Percentiles rank a stretch among this genome's conserved stretches.
These are phyloP conservation scores for Microsporum audouinii DNA, from an alignment of 2,329 filamentous ascomycete genomes.

Conservation along the genomic window DNA sequence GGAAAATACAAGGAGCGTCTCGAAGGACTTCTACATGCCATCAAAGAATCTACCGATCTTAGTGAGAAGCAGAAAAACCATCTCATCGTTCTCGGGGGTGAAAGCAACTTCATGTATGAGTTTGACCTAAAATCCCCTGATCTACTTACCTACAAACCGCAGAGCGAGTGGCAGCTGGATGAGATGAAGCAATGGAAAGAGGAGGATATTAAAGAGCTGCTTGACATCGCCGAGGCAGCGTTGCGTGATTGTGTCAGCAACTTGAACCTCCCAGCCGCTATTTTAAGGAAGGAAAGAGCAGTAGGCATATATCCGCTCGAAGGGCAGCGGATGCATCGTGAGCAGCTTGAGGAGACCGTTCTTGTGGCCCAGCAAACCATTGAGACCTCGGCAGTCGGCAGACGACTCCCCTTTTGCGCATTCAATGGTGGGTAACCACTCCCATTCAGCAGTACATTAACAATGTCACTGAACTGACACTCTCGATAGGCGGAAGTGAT, in stretches of 20 bases:
- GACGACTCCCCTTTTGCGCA: slow-evolving; percentile 75
- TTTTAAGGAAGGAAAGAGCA: slow-evolving; percentile 80
- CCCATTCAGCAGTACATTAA: not conserved
- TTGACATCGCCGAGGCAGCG: slow-evolving; percentile 79
- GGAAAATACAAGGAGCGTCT: slow-evolving; percentile 77
- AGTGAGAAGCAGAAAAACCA: slow-evolving; percentile 59
- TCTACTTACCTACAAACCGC: slow-evolving; percentile 53
- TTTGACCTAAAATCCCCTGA: slow-evolving; percentile 55
- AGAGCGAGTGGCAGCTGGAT: slow-evolving; percentile 48
- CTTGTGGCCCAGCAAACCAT: slow-evolving; percentile 87
- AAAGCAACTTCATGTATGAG: slow-evolving; percentile 89
- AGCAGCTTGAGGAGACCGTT: slow-evolving; percentile 91
- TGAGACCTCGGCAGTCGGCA: slow-evolving; percentile 62
- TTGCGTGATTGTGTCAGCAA: slow-evolving; percentile 69
- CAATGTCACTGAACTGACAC: not conserved
- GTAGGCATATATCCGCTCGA: slow-evolving; percentile 62
- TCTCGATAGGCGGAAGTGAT: slow-evolving; percentile 60
- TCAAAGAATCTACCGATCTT: slow-evolving; percentile 51
- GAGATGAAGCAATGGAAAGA: slow-evolving; percentile 45
- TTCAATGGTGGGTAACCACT: slow-evolving; percentile 59
- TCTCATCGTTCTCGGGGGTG: slow-evolving; percentile 85
- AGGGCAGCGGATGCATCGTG: slow-evolving; percentile 61
- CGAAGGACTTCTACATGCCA: slow-evolving; percentile 72
- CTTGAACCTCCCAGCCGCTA: slow-evolving; percentile 63
- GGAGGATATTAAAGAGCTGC: slow-evolving; percentile 62